These are phyloP conservation scores for Beauveria sp. DNA, from an alignment of 2,329 filamentous ascomycete species.

Conservation along the genomic window DNA sequence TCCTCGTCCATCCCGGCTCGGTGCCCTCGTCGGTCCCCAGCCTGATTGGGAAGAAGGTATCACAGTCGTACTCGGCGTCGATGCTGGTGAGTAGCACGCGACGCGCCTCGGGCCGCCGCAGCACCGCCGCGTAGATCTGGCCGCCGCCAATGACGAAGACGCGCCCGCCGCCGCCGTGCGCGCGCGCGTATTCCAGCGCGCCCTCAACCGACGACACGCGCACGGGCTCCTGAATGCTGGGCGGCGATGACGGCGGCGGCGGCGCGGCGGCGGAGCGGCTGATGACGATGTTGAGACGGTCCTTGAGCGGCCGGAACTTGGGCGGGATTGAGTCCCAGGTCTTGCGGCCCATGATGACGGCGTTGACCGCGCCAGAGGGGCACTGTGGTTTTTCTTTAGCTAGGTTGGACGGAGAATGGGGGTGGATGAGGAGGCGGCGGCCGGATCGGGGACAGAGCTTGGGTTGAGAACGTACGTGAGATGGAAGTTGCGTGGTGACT, in stretches of 20 bases:
- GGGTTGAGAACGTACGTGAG: conserved; percentile 24
- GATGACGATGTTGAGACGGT: conserved; percentile 75
- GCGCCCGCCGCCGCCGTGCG: conserved; percentile 39
- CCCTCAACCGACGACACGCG: conserved; percentile 51
- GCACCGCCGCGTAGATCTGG: conserved; percentile 70
- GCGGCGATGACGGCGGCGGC: conserved; percentile 11
- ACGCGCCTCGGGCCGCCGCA: conserved; percentile 49
- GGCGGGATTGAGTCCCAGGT: conserved; percentile 88
- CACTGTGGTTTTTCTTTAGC: conserved; percentile 15
- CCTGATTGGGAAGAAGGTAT: conserved; percentile 63
- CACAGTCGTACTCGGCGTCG: conserved; percentile 62
- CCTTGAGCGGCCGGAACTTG: conserved; percentile 70
- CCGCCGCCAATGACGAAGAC: conserved; percentile 87
- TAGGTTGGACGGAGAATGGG: too few species aligned
- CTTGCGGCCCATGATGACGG: conserved; percentile 94
- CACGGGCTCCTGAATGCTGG: conserved; percentile 36
- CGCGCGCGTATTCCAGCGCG: conserved; percentile 42
- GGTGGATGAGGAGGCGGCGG: too few species aligned
- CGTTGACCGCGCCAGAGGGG: conserved; percentile 44
- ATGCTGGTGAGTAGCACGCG: conserved; percentile 66
- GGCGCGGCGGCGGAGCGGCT: conserved; percentile 41
- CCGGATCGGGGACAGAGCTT: too few species aligned
- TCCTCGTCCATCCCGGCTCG: conserved; percentile 45
- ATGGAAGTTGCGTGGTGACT: conserved; percentile 64
- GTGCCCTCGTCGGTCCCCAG: conserved; percentile 30